Conservation (phyloP, 495 filamentous ascomycete species). For the Lindgomyces ingoldianus region DNA sequence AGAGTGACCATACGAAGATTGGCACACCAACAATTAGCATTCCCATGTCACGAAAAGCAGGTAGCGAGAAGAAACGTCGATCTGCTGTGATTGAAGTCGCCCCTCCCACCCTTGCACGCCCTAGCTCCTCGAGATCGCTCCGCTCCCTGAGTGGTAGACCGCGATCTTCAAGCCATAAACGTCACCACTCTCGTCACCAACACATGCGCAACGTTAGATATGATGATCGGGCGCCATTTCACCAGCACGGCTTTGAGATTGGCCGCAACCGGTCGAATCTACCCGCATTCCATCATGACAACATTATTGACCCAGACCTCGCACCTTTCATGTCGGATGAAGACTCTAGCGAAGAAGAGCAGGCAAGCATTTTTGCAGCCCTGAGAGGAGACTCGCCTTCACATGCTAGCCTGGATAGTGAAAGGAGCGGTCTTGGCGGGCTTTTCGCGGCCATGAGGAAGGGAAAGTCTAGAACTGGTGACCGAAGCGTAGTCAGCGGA, state of each 20-base stretch:
- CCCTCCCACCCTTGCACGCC: constrained; percentile 69
- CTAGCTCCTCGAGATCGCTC: constrained; percentile 91
- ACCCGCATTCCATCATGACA: constrained; percentile 93
- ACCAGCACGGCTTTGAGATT: constrained; percentile 68
- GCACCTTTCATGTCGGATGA: constrained; percentile 95
- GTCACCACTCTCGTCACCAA: constrained; percentile 85
- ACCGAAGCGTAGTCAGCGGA: constrained; percentile 62
- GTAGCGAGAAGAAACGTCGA: constrained; percentile 75
- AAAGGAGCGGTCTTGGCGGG: constrained; percentile 53
- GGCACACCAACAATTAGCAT: constrained; percentile 48
- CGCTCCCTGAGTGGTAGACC: constrained; percentile 69
- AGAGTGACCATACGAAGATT: constrained; percentile 43
- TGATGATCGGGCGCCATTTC: constrained; percentile 87
- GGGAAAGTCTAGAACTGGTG: constrained; percentile 68
- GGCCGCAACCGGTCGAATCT: constrained; percentile 64
- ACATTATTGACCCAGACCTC: constrained; percentile 95
- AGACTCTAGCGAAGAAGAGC: constrained; percentile 87
- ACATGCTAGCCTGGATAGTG: constrained; percentile 55
- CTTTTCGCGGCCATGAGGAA: constrained; percentile 60
- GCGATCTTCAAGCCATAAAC: constrained; percentile 73
- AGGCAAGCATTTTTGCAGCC: constrained; percentile 79
- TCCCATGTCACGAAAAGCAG: constrained; percentile 68
- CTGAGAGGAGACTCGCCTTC: constrained; percentile 57
- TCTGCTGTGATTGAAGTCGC: constrained; percentile 92
- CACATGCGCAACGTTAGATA: constrained; percentile 62